Conservation (phyloP, 2,329 filamentous ascomycete genomes). For the Albifimbria verrucaria region DNA sequence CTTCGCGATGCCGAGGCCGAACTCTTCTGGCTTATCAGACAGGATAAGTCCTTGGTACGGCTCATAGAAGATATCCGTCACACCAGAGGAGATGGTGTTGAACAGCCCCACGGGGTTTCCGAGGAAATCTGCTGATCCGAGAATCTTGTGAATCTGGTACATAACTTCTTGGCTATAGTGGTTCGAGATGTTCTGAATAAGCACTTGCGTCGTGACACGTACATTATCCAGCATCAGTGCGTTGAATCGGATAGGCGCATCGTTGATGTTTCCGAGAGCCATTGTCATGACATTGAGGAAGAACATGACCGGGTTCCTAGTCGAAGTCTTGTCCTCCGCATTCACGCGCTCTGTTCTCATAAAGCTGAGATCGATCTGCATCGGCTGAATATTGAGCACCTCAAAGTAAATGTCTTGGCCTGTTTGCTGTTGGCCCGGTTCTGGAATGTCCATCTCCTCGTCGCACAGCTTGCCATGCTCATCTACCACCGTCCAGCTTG, state of each 20-base stretch:
- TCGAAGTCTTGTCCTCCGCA: constrained; percentile 82
- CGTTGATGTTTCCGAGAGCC: constrained; percentile 98
- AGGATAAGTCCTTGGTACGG: constrained; percentile 97
- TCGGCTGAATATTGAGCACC: constrained; percentile 92
- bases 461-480: constrained; percentile 86
- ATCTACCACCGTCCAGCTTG: constrained; percentile 66
- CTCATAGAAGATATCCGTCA: constrained; percentile 98
- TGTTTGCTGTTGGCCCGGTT: constrained; percentile 78
- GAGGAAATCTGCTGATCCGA: constrained; percentile 95
- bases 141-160: constrained; percentile 93
- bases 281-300: constrained; percentile 98
- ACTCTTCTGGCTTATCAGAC: constrained; percentile 91
- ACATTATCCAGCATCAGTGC: constrained; percentile 94
- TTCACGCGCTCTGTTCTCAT: constrained; percentile 96
- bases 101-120: constrained; percentile 97
- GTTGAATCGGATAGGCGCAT: constrained; percentile 91
- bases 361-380: constrained; percentile 96
- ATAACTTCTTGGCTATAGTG: constrained; percentile 97
- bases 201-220: constrained; percentile 78
- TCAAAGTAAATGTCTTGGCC: constrained; percentile 98
- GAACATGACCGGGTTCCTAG: constrained; percentile 95
- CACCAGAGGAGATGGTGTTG: constrained; percentile 96
- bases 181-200: constrained; percentile 82
- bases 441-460: constrained; percentile 84
- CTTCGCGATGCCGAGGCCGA: constrained; percentile 93